A percentile compares a stretch with the other conserved stretches of the same genome.
These are phyloP conservation scores for Erodium moschatum DNA, from an alignment of 441 rosid species.

Conservation along the genomic window DNA sequence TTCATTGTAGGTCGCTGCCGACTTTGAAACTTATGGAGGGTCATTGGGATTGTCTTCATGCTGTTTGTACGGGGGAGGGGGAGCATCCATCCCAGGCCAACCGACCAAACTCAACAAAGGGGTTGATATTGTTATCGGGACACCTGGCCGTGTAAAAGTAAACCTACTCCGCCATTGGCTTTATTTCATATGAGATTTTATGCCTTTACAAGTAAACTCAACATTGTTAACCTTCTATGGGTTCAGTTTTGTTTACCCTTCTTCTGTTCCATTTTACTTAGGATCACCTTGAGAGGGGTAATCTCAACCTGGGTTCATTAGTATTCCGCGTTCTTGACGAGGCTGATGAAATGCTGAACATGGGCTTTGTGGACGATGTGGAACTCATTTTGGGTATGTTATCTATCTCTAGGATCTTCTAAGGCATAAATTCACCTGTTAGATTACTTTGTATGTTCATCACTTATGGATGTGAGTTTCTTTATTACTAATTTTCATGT, in stretches of 20 bases:
- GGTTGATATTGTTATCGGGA: slow-evolving; percentile 80
- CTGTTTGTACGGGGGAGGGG: slow-evolving; percentile 66
- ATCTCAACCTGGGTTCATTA: slow-evolving; percentile 51
- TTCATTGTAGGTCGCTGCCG: slow-evolving; percentile 47
- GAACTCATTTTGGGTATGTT: slow-evolving; percentile 73
- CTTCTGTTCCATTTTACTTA: slow-evolving; percentile 19
- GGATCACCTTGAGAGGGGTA: slow-evolving; percentile 79
- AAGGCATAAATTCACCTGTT: background rate
- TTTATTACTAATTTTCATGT: no score
- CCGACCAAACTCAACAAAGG: slow-evolving; percentile 63
- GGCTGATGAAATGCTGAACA: slow-evolving; percentile 93
- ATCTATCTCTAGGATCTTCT: background rate
- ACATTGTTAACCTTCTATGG: background rate
- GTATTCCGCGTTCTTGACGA: slow-evolving; percentile 91
- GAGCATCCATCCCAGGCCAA: slow-evolving; percentile 54
- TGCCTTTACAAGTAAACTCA: background rate
- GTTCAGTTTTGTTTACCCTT: background rate
- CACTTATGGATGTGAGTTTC: background rate
- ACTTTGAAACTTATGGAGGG: slow-evolving; percentile 75
- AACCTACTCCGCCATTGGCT: slow-evolving; percentile 7
- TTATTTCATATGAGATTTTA: slow-evolving; percentile 1
- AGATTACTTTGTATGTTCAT: background rate
- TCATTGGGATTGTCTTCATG: slow-evolving; percentile 61
- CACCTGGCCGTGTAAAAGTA: slow-evolving; percentile 93
- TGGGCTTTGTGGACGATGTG: slow-evolving; percentile 97